Conservation (phyloP, 805 yeast genomes). For the Metschnikowia sp. region DNA sequence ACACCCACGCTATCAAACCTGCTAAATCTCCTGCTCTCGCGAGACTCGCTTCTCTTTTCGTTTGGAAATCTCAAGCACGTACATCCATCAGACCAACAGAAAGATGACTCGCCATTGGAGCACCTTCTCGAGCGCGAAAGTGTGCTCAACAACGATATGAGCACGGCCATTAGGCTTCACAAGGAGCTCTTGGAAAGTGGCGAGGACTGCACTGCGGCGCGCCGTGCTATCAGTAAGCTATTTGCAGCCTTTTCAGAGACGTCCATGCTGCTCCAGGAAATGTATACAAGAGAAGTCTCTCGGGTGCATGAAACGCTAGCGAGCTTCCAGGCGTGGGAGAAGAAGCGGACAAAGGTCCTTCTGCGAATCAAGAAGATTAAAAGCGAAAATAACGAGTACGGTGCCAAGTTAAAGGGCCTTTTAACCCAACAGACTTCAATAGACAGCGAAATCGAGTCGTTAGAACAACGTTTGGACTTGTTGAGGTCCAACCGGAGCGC, state of each 20-base stretch:
- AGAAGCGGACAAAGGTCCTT: slow-evolving; percentile 30
- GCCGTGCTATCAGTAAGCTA: slow-evolving; percentile 1
- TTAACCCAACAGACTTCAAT: slow-evolving; percentile 29
- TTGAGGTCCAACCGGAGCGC: slow-evolving; percentile 34
- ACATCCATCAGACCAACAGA: neutral
- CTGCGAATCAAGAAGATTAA: slow-evolving; percentile 36
- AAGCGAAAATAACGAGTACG: slow-evolving; percentile 40
- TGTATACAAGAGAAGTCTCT: slow-evolving; percentile 38
- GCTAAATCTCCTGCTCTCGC: slow-evolving; percentile 4
- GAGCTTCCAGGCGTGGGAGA: slow-evolving; percentile 41
- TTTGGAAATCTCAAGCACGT: slow-evolving; percentile 5
- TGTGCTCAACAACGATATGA: slow-evolving; percentile 2
- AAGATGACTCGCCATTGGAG: slow-evolving; percentile 7
- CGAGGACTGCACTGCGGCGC: slow-evolving; percentile 8
- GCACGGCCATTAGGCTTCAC: slow-evolving; percentile 7
- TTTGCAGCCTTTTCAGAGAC: slow-evolving; percentile 35
- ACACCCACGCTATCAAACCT: slow-evolving; percentile 10
- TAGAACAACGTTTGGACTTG: slow-evolving; percentile 33
- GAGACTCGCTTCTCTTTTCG: slow-evolving; percentile 3
- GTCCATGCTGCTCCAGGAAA: slow-evolving; percentile 44
- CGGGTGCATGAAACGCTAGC: slow-evolving; percentile 24
- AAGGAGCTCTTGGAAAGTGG: slow-evolving; percentile 6
- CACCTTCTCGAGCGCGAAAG: slow-evolving; percentile 10
- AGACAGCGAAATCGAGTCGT: slow-evolving; percentile 35
- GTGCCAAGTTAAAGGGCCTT: slow-evolving; percentile 37